phyloP scores from a whole-genome alignment of 1,284 basidiomycete species.

The Ceratobasidium sp. region DNA sequence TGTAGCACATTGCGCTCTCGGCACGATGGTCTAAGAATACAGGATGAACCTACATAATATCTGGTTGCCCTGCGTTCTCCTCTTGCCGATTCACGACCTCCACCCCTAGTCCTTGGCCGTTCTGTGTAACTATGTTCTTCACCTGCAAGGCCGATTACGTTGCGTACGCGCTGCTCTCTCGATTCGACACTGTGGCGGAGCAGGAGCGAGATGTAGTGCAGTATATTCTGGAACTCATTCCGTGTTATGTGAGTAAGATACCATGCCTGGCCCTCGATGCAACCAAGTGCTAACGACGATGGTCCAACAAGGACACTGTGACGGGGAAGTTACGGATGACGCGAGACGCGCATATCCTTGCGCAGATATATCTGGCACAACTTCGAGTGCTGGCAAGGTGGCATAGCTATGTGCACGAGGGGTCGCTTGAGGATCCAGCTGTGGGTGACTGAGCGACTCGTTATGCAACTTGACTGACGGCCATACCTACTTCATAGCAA shows the following conservation, averaged over 20 bases:
- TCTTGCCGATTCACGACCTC: background rate
- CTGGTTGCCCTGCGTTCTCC: background rate
- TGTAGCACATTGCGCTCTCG: background rate
- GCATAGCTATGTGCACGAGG: slow-evolving; percentile 28
- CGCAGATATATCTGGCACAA: slow-evolving; percentile 25
- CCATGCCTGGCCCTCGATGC: background rate
- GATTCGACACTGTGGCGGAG: background rate
- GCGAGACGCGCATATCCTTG: slow-evolving; percentile 15
- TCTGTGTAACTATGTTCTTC: slow-evolving; percentile 9
- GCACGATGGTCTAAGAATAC: background rate
- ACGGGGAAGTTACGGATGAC: slow-evolving; percentile 24
- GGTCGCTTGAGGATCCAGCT: background rate
- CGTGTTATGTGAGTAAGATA: slow-evolving; percentile 22
- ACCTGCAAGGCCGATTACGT: slow-evolving; percentile 27
- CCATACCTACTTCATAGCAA: background rate
- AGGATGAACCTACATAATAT: background rate
- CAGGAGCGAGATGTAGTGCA: slow-evolving; percentile 10
- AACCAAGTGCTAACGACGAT: background rate
- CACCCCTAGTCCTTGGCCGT: background rate
- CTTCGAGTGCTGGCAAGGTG: slow-evolving; percentile 13
- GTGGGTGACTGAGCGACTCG: background rate
- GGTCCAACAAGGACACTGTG: background rate
- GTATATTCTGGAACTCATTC: slow-evolving; percentile 15
- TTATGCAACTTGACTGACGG: background rate
- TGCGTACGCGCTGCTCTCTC: slow-evolving; percentile 30